These are phyloP conservation scores for Dioscorea zingiberensis DNA, from an alignment of 106 monocot species.

Conservation along the genomic window DNA sequence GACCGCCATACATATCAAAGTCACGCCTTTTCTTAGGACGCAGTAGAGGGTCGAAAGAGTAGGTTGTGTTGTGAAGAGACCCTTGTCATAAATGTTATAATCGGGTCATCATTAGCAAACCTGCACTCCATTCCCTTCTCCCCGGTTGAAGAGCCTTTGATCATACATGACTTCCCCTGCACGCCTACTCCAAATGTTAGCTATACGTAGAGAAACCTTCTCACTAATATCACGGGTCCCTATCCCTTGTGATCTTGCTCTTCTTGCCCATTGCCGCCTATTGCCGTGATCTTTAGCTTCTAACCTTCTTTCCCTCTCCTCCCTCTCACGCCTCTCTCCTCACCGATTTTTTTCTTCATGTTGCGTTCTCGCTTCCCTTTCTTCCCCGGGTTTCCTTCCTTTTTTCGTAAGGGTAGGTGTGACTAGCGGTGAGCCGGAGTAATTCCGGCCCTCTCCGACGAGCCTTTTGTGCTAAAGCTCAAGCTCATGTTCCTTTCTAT, in stretches of 20 bases:
- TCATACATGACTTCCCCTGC: constrained; percentile 92
- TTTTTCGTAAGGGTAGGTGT: constrained; percentile 20
- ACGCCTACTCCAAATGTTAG: constrained; percentile 54
- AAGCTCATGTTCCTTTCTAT: constrained; percentile 90
- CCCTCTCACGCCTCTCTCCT: constrained; percentile 86
- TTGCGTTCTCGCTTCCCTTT: constrained; percentile 66
- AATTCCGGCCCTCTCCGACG: constrained; percentile 80
- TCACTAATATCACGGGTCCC: constrained; percentile 90
- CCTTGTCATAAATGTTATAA: constrained; percentile 95
- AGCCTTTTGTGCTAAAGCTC: constrained; percentile 80
- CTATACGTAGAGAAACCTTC: constrained; percentile 95
- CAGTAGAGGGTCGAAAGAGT: constrained; percentile 94
- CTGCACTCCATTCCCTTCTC: constrained; percentile 98
- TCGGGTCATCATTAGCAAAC: constrained; percentile 84
- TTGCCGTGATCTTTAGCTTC: constrained; percentile 79
- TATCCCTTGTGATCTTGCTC: constrained; percentile 86
- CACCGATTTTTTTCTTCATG: constrained; percentile 85
- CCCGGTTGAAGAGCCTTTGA: constrained; percentile 90
- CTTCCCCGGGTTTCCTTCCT: constrained; percentile 67
- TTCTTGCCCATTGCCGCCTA: constrained; percentile 89
- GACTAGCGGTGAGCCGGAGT: constrained; percentile 49
- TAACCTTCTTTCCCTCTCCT: constrained; percentile 88
- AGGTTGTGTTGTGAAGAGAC: constrained; percentile 83
- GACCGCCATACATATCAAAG: constrained; percentile 83
- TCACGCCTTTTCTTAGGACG: constrained; percentile 82